These are phyloP conservation scores for Hirschfeldia incana DNA, from an alignment of 345 rosid genomes.

Conservation along the genomic window DNA sequence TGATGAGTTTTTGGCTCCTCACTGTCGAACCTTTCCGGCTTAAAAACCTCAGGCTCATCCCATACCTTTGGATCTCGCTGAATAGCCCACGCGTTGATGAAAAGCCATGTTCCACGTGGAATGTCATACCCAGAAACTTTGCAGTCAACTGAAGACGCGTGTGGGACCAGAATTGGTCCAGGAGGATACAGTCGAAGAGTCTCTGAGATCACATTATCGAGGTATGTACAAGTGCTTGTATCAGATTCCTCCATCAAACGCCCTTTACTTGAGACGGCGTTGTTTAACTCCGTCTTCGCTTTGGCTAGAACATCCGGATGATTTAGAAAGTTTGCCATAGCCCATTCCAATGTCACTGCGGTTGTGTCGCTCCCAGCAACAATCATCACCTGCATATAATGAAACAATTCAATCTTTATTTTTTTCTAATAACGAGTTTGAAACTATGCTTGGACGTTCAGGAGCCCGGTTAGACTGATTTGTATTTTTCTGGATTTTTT, in stretches of 20 bases:
- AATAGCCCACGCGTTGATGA: conserved; percentile 52
- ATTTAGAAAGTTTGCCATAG: conserved; percentile 7
- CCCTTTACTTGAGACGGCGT: neutral
- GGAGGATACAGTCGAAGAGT: conserved; percentile 35
- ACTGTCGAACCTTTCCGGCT: conserved; percentile 41
- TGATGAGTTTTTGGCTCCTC: neutral
- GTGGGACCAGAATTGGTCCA: conserved; percentile 45
- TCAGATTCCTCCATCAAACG: conserved; percentile 43
- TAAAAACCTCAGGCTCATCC: conserved; percentile 45
- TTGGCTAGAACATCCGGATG: neutral
- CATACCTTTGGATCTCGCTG: conserved; percentile 45
- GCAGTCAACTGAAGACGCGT: conserved; percentile 38
- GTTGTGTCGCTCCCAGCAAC: conserved; percentile 22
- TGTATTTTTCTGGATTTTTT: too few species aligned
- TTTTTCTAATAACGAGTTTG: too few species aligned
- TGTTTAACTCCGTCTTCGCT: neutral
- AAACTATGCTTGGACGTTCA: too few species aligned
- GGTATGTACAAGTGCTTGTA: conserved; percentile 23
- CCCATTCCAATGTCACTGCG: conserved; percentile 19
- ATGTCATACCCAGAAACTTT: conserved; percentile 40
- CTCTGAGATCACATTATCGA: conserved; percentile 40
- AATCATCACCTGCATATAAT: neutral
- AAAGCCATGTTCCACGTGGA: conserved; percentile 41
- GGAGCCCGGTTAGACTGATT: too few species aligned
- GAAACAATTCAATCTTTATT: neutral